Evolutionary conservation across 2,329 filamentous ascomycete genomes (phyloP).

Genomic region (Pestalotiopsis sp.): DNA sequence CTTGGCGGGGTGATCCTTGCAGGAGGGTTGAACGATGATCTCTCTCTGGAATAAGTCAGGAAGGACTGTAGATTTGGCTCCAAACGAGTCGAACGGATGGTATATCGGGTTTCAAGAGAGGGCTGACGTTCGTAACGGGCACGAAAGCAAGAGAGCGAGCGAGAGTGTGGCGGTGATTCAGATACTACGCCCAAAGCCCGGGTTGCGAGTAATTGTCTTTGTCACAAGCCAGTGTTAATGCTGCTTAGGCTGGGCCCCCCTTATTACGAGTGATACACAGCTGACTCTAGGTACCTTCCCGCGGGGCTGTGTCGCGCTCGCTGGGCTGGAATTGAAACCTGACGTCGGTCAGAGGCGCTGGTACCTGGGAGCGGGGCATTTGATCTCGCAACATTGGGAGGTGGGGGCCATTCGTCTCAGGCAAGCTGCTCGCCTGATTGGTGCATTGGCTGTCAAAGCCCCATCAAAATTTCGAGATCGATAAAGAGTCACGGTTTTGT

Average conservation of each 20-base stretch:
- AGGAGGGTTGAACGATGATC: neutral
- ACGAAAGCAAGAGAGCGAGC: neutral
- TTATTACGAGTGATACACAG: neutral
- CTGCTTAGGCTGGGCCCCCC: neutral
- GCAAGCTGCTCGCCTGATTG: slow-evolving; percentile 18
- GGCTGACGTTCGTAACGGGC: neutral
- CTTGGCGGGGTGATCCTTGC: neutral
- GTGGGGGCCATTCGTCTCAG: slow-evolving; percentile 18
- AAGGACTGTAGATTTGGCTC: neutral
- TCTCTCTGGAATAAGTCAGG: neutral
- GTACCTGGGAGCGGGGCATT: slow-evolving; percentile 2
- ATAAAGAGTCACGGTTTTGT: slow-evolving; percentile 8
- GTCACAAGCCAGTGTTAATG: neutral
- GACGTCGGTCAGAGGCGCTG: neutral
- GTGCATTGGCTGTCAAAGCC: slow-evolving; percentile 19
- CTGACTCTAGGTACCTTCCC: neutral
- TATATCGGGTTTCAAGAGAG: neutral
- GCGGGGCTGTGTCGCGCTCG: neutral
- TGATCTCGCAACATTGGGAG: neutral
- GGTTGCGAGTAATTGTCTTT: neutral
- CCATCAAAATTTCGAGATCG: slow-evolving; percentile 16
- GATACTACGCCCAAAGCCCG: neutral
- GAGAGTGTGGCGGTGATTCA: neutral
- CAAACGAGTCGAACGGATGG: neutral
- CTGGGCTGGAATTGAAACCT: neutral